Evolutionary conservation across 192 early-diverging fungal species (phyloP), one percentile per base, ranked within the genome.

Genomic region (Coemansia sp.): DNA sequence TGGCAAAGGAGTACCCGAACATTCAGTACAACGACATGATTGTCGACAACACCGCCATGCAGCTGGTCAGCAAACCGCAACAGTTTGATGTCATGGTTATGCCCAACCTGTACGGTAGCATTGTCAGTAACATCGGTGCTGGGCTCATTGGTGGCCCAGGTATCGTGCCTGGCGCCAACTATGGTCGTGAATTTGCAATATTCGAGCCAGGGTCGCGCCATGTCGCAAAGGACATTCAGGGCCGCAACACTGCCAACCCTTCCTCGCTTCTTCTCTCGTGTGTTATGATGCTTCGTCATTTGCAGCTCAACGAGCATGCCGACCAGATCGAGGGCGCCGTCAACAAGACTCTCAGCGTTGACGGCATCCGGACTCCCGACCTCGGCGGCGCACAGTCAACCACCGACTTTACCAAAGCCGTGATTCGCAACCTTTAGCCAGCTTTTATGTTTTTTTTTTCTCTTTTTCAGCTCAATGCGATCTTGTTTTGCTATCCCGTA

Each of bases 81-180:
- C 97, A 99, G 84, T 99, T 99, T 63, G 97, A 99, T 77, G 97
- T 99, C 53, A 94, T 99, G 86, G 95, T 99, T 64, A 96, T 94
- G 90, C 95, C 95, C 65, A 99, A 99, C 88, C 89, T 99, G 80
- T 99, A 99, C 85, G 97, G 97, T 71, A 98, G 94, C 90, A 99
- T 99, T 76, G 90, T 98, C 57, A 94, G 92, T 73, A 99, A 99
- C 84, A 91, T 99, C 63, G 97, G 97, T 66, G 95, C 97, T 62
- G 97, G 90, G 54, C 86, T 99, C 31, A 91, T 97, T 59, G 95
- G 97, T 67, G 94, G 95, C 31, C 93, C 95, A 19, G 97, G 95
- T 78, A 87, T 97, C 71, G 90, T 97, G 61, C 94, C 97, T 39
- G 97, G 97, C 51, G 93, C 92, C 86, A 99, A 97, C 91, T 93